Evolutionary conservation across 306 rosid genomes (phyloP).

Genomic region (Lotus japonicus): DNA sequence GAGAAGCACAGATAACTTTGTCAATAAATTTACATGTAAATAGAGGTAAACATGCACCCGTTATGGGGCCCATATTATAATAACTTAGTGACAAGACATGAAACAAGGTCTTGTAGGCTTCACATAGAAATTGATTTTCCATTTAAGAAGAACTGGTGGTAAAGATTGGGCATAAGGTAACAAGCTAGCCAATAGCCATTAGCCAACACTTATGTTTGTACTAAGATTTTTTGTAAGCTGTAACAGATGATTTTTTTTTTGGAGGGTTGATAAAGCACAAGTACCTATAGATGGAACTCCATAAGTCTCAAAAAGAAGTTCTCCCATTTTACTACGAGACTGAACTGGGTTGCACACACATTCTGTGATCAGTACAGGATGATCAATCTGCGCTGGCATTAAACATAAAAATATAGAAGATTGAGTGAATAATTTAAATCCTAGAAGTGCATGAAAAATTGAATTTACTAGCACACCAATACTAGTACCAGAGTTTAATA

Average conservation of each 20-base stretch:
- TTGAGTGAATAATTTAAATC: conserved; percentile 21
- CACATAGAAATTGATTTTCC: neutral
- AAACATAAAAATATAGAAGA: conserved; percentile 32
- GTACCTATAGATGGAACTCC: conserved; percentile 94
- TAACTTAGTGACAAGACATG: conserved; percentile 4
- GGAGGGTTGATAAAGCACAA: conserved; percentile 1
- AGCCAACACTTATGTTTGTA: neutral
- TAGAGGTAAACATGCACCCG: neutral
- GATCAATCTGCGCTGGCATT: conserved; percentile 92
- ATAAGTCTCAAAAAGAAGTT: conserved; percentile 93
- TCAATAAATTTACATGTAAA: neutral
- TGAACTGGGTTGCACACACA: conserved; percentile 92
- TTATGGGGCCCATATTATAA: conserved; percentile 17
- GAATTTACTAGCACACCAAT: neutral
- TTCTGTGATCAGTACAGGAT: conserved; percentile 91
- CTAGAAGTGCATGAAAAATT: neutral
- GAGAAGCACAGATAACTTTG: conserved; percentile 15
- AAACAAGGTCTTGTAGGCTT: neutral
- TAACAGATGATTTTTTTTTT: neutral
- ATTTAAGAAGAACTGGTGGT: neutral
- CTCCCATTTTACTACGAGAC: conserved; percentile 96
- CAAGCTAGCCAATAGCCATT: conserved; percentile 14
- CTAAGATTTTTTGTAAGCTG: neutral
- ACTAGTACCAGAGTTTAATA: neutral
- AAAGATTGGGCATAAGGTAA: neutral